These are phyloP conservation scores for Mycena rosella DNA, from an alignment of 768 basidiomycete genomes.

Conservation along the genomic window DNA sequence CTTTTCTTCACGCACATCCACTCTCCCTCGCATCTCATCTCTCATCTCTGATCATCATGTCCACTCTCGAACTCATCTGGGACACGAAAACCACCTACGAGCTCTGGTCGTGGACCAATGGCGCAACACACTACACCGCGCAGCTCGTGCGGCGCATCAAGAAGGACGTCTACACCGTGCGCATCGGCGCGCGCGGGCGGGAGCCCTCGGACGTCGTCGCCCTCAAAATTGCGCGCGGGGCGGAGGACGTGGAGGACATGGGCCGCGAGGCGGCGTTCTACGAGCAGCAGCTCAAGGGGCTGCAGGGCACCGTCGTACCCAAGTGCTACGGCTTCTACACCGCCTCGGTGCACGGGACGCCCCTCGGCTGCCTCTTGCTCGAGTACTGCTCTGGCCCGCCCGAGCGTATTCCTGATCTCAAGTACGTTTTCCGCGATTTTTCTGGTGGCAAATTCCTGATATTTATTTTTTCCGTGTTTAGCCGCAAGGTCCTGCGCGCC, in stretches of 20 bases:
- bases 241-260: slow-evolving; percentile 42
- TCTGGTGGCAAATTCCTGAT: not conserved
- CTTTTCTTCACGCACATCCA: not conserved
- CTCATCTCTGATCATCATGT: slow-evolving; percentile 38
- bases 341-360: slow-evolving; percentile 42
- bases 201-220: slow-evolving; percentile 40
- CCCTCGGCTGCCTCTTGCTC: slow-evolving; percentile 51
- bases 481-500: slow-evolving; percentile 49
- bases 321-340: slow-evolving; percentile 53
- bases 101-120: slow-evolving; percentile 45
- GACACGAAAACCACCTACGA: slow-evolving; percentile 36
- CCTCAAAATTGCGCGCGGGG: slow-evolving; percentile 50
- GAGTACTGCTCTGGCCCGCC: slow-evolving; percentile 50
- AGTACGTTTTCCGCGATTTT: slow-evolving; percentile 32
- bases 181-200: slow-evolving; percentile 38
- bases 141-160: slow-evolving; percentile 38
- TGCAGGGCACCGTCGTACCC: slow-evolving; percentile 57
- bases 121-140: slow-evolving; percentile 39
- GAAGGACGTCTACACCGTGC: slow-evolving; percentile 39
- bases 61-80: slow-evolving; percentile 46
- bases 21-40: not conserved
- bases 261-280: slow-evolving; percentile 52
- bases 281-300: slow-evolving; percentile 42
- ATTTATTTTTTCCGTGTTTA: slow-evolving; percentile 30
- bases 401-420: slow-evolving; percentile 34